Conservation (phyloP, 2,329 filamentous ascomycete species). For the Grosmannia serpens region DNA sequence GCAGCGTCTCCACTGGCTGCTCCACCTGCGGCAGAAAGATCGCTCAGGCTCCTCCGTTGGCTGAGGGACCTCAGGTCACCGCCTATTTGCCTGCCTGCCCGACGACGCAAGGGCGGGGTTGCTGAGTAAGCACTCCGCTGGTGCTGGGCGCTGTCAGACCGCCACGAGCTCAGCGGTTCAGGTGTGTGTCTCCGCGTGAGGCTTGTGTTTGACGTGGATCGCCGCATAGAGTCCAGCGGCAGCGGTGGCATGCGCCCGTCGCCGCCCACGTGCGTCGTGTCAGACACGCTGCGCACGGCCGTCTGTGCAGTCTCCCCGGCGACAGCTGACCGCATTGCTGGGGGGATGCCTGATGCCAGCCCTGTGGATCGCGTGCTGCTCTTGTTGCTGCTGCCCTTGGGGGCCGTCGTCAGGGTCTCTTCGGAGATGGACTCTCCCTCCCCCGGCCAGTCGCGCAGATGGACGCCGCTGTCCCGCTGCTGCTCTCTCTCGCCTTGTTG, state of each 20-base stretch:
- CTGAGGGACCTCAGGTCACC: constrained; percentile 64
- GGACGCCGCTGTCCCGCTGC: constrained; percentile 44
- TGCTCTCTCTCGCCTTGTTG: constrained; percentile 14
- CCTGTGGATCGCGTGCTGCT: constrained; percentile 1
- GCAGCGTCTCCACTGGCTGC: neutral
- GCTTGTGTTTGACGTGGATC: constrained; percentile 42
- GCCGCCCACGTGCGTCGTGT: constrained; percentile 4
- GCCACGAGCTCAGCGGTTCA: constrained; percentile 41
- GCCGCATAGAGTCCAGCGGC: constrained; percentile 12
- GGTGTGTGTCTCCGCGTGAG: constrained; percentile 40
- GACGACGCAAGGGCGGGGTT: constrained; percentile 62
- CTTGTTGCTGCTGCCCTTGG: neutral
- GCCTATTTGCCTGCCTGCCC: constrained; percentile 56
- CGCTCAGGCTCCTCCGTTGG: constrained; percentile 29
- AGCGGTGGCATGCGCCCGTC: constrained; percentile 4
- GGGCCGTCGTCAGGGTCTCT: neutral
- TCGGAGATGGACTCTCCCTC: no score
- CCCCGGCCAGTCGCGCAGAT: constrained; percentile 34
- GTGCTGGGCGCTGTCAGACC: constrained; percentile 54
- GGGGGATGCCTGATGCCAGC: constrained; percentile 8
- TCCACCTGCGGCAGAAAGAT: constrained; percentile 1
- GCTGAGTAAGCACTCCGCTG: constrained; percentile 29
- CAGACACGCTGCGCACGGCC: constrained; percentile 6
- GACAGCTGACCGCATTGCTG: neutral
- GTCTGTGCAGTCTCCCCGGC: neutral